phyloP scores from a whole-genome alignment of 352 stramenopile species.

The Globisporangium heterothallicum region DNA sequence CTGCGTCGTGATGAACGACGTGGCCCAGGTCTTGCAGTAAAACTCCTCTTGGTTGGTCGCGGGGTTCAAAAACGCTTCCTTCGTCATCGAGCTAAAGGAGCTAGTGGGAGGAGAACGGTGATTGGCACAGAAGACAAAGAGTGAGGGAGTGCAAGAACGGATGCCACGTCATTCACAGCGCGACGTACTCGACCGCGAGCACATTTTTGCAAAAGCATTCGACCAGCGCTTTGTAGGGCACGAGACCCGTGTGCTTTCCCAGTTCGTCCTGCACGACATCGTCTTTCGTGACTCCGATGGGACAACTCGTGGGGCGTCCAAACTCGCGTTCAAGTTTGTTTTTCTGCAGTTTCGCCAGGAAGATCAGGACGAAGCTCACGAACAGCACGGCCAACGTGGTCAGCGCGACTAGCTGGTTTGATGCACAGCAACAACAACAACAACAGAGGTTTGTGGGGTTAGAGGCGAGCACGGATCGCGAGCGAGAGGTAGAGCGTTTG shows the following conservation, averaged over 20 bases:
- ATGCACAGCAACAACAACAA: too few species aligned
- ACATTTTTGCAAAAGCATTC: conserved; percentile 77
- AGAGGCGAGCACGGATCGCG: too few species aligned
- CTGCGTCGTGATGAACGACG: conserved; percentile 63
- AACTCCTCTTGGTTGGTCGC: conserved; percentile 24
- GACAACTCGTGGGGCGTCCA: conserved; percentile 55
- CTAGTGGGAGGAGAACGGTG: too few species aligned
- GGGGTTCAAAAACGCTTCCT: conserved; percentile 45
- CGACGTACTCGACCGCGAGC: conserved; percentile 37
- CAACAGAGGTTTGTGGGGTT: too few species aligned
- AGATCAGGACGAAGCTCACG: conserved; percentile 72
- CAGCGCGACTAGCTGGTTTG: conserved; percentile 55
- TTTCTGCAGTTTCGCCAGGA: conserved; percentile 69
- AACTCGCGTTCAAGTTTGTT: conserved; percentile 68
- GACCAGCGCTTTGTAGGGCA: conserved; percentile 69
- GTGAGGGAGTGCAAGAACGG: too few species aligned
- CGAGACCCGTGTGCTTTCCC: conserved; percentile 37
- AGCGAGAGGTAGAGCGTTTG: too few species aligned
- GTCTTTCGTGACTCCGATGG: conserved; percentile 38
- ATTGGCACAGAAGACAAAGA: not conserved
- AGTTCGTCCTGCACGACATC: conserved; percentile 71
- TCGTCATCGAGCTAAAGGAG: conserved; percentile 58
- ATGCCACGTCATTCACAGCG: too few species aligned
- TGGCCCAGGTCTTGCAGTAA: conserved; percentile 70
- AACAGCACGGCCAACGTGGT: conserved; percentile 66